These are phyloP conservation scores for Fraxinus sp. DNA, from an alignment of 305 asterid species.

Conservation along the genomic window DNA sequence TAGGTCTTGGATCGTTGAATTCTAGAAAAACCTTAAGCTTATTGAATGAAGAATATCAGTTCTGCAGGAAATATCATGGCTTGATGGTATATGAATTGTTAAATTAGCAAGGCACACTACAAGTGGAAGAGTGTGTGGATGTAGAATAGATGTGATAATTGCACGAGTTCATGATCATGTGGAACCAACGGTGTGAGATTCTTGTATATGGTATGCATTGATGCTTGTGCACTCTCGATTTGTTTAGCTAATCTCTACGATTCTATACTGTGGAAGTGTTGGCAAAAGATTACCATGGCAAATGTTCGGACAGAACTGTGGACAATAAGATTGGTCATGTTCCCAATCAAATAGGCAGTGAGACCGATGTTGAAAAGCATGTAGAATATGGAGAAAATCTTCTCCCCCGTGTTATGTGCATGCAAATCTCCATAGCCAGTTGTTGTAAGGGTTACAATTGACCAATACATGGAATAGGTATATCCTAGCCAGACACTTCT, in stretches of 20 bases:
- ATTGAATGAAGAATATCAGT: neutral
- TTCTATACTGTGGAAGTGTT: neutral
- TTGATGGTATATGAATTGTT: neutral
- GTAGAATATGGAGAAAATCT: constrained; percentile 74
- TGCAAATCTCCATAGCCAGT: constrained; percentile 90
- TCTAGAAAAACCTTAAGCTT: neutral
- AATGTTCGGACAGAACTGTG: constrained; percentile 70
- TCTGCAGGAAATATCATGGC: neutral
- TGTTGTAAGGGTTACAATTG: constrained; percentile 82
- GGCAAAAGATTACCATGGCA: constrained; percentile 59
- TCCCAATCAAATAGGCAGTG: constrained; percentile 85
- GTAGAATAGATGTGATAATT: neutral
- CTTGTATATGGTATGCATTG: neutral
- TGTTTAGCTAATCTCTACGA: neutral
- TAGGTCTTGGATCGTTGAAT: neutral
- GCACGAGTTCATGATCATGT: neutral
- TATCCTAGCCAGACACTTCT: constrained; percentile 75
- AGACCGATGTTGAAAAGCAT: constrained; percentile 97
- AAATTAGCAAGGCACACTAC: neutral
- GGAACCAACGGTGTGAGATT: neutral
- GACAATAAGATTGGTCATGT: constrained; percentile 91
- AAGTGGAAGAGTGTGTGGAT: neutral
- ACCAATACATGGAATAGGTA: constrained; percentile 85
- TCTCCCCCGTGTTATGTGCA: constrained; percentile 80
- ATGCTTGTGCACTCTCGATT: neutral